Base-by-base conservation (phyloP, 2,329 filamentous ascomycete genomes). In the Beauveria medogensis region DNA sequence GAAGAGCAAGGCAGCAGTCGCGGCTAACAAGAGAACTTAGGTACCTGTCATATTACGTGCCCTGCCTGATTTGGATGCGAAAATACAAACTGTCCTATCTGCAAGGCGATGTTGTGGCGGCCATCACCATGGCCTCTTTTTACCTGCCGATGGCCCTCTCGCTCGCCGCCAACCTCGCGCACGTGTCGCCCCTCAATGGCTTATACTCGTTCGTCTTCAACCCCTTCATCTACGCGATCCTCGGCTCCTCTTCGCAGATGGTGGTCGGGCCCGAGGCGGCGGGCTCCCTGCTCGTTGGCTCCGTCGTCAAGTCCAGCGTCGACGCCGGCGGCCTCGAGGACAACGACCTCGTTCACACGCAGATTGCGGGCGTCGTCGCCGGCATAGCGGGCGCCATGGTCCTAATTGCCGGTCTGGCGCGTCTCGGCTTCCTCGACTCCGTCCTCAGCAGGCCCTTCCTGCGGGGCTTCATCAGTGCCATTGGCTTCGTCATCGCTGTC, bases 141-240 rank as follows among this genome's bases (percentile, higher is more conserved):
- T 99, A 99, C 73, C 89, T 99, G 43, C 94, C 94, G 56, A 97
- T 99, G 92, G 89, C 92, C 0, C 82, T 99, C 16, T 97, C 94
- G 0, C 88, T 95, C 65, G 92, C 94, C 60, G 86, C 91, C 46
- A 97, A 97, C 70, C 85, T 99, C 47, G 92, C 89, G 6, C 94
- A 97, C 71, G 86, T 97, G 2, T 92, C 93, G 9, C 89, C 94
- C 0, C 92, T 97, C 68, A 93, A 96, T 69, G 94, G 94, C 0
- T 81, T 99, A 3, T 99, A 97, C 75, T 85, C 90, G 18, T 97
- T 97, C 71, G 90, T 95, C 64, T 91, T 97, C 77, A 92, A 92
- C 62, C 94, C 94, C 0, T 76, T 97, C 59, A 80, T 97, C 40
- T 99, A 99, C 73, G 92, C 92, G 1, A 77, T 97, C 12, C 81